A percentile compares a stretch with the other conserved stretches of the same genome.
Evolutionary conservation across 139 green algal species (phyloP).

Genomic region (Chlamydomonas applanata): DNA sequence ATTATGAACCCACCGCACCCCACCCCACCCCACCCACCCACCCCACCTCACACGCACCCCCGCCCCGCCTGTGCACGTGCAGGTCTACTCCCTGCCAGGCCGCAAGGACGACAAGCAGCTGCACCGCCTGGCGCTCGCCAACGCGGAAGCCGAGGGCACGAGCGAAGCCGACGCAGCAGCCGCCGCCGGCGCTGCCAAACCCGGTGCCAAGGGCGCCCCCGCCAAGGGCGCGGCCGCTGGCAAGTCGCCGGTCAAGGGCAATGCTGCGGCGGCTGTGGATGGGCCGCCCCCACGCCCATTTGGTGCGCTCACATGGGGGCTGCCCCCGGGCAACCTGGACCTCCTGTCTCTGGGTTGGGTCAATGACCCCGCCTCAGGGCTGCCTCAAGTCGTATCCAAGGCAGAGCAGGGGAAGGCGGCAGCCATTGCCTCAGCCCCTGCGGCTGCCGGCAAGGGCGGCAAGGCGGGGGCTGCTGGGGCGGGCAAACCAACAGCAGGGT

Average conservation of each 20-base stretch:
- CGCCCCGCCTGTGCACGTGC: too few relatives aligned
- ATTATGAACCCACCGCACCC: too few relatives aligned
- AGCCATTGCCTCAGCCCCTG: not conserved
- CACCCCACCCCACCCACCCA: too few relatives aligned
- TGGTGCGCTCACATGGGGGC: slow-evolving; percentile 14
- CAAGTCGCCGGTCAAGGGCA: not conserved
- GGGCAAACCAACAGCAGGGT: not conserved
- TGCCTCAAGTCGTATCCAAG: slow-evolving; percentile 9
- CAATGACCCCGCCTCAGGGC: slow-evolving; percentile 20
- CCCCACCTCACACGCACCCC: too few relatives aligned
- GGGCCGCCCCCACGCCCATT: slow-evolving; percentile 19
- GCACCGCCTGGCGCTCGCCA: slow-evolving; percentile 32
- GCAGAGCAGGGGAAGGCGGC: not conserved
- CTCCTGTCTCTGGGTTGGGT: slow-evolving; percentile 35
- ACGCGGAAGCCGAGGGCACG: slow-evolving; percentile 13
- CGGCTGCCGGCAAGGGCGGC: not conserved
- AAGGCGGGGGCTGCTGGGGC: too few relatives aligned
- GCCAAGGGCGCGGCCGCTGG: not conserved
- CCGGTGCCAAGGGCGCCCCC: not conserved
- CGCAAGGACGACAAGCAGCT: slow-evolving; percentile 46
- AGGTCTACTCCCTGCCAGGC: slow-evolving; percentile 23
- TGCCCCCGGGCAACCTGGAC: slow-evolving; percentile 40
- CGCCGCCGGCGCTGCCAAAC: slow-evolving; percentile 3
- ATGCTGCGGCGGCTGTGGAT: not conserved
- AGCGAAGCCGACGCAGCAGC: slow-evolving; percentile 3